Base-by-base conservation (phyloP, 257 asterid genomes). In the Datura wrightii region DNA sequence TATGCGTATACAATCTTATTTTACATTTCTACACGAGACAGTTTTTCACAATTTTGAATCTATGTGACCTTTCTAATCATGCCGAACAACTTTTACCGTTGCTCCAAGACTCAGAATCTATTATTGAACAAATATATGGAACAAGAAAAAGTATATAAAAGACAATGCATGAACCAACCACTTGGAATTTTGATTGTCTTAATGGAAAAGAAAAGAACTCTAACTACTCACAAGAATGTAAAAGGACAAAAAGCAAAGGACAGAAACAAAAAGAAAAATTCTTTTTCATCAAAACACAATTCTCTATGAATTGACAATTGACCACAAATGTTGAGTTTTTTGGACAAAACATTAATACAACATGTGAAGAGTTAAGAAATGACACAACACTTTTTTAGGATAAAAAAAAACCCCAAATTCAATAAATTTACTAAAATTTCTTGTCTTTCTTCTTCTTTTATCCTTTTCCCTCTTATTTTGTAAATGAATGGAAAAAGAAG, bases 301-400 rank as follows among this genome's bases (percentile, higher is more conserved):
- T 76, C 52, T 69, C 63, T 8, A 50, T 48, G 82, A 76, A 76
- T 76, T 76, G 82, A 76, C 63, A 52, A 78, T 52, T 78, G 82
- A 78, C 63, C 42, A 78, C 81, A 72, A 19, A 24, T 72, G 80
- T 67, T 37, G 52, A 37, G 76, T 67, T 41, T 24, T 39, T 39
- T 44, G 78, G 78, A 41, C 80, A 76, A 76, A 50, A 50, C 82
- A 52, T 78, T 4, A 8, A 16, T 41, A 18, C 31, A 52, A 0
- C 82, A 78, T 52, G 82, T 78, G 62, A 50, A n/a, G 31, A 24
- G 46, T 10, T 50, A 18, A 13, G 41, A 48, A 39, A 85, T 56
- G 53, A 58, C 24, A 59, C 7, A 48, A 48, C 59, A 76, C 24
- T 44, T 76, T 11, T 74, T 74, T 6, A 74, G 19, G 13, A 48